These are phyloP conservation scores for Ascobolus immersus DNA, from an alignment of 495 filamentous ascomycete genomes.

Conservation along the genomic window DNA sequence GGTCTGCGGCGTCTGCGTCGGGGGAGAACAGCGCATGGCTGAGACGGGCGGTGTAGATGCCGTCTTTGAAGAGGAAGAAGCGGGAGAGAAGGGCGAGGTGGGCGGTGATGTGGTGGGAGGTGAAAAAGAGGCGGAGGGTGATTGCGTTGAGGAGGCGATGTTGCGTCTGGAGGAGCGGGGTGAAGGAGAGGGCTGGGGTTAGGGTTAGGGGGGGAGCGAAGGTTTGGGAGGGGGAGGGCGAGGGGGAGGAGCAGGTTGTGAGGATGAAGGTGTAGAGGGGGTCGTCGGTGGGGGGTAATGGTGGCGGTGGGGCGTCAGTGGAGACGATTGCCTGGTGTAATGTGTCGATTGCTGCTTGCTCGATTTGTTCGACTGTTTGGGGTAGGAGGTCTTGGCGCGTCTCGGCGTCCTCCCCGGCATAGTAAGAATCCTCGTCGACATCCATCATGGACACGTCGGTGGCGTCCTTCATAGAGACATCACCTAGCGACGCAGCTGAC, in stretches of 20 bases:
- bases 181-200: conserved; percentile 47
- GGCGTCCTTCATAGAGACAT: conserved; percentile 21
- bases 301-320: too few relatives aligned
- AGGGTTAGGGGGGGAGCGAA: conserved; percentile 50
- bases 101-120: conserved; percentile 37
- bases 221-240: conserved; percentile 6
- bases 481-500: too few relatives aligned
- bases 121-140: conserved; percentile 57
- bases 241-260: conserved; percentile 10
- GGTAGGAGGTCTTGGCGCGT: conserved; percentile 7
- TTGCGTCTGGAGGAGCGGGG: conserved; percentile 45
- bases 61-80: conserved; percentile 64
- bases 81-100: conserved; percentile 53
- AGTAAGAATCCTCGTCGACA: conserved; percentile 6
- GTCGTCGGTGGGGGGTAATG: too few relatives aligned
- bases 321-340: too few relatives aligned
- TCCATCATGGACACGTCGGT: conserved; percentile 22
- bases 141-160: conserved; percentile 48
- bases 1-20: conserved; percentile 52
- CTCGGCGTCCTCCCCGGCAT: conserved; percentile 5
- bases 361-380: too few relatives aligned
- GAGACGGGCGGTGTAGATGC: conserved; percentile 53
- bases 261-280: too few relatives aligned
- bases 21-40: conserved; percentile 67
- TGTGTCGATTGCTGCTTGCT: too few relatives aligned